phyloP scores from a whole-genome alignment of 2,329 filamentous ascomycete species.

The Lachnellula arida region DNA sequence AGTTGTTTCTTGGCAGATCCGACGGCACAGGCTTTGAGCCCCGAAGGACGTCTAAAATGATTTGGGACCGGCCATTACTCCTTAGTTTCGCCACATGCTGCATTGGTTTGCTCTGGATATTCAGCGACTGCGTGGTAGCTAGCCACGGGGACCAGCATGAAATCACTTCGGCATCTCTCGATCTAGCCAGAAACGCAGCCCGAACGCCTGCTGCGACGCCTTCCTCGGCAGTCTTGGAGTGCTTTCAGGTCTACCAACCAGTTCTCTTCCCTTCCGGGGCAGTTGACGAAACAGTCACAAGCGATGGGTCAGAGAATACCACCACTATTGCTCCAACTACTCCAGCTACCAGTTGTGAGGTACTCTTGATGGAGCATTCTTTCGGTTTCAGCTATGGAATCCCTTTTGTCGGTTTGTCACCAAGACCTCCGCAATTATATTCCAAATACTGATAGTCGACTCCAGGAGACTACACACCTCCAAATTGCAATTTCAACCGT shows the following conservation, averaged over 20 bases:
- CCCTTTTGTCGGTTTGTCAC: constrained; percentile 70
- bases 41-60: not conserved
- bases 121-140: constrained; percentile 5
- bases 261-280: constrained; percentile 48
- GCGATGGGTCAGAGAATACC: constrained; percentile 25
- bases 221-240: constrained; percentile 44
- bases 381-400: constrained; percentile 71
- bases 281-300: constrained; percentile 33
- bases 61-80: not conserved
- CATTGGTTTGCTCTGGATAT: constrained; percentile 2
- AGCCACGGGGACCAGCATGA: not conserved
- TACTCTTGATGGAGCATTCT: constrained; percentile 63
- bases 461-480: constrained; percentile 60
- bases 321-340: constrained; percentile 21
- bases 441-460: constrained; percentile 6
- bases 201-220: constrained; percentile 20
- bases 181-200: constrained; percentile 22
- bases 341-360: constrained; percentile 39
- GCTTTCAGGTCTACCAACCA: constrained; percentile 66
- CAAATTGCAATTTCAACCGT: constrained; percentile 65
- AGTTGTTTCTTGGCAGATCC: not conserved
- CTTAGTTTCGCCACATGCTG: not conserved
- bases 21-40: not conserved
- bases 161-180: not conserved
- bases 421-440: constrained; percentile 34